Evolutionary conservation across 1,284 basidiomycete genomes (phyloP).

Genomic region (Melanopsichium pennsylvanicum): DNA sequence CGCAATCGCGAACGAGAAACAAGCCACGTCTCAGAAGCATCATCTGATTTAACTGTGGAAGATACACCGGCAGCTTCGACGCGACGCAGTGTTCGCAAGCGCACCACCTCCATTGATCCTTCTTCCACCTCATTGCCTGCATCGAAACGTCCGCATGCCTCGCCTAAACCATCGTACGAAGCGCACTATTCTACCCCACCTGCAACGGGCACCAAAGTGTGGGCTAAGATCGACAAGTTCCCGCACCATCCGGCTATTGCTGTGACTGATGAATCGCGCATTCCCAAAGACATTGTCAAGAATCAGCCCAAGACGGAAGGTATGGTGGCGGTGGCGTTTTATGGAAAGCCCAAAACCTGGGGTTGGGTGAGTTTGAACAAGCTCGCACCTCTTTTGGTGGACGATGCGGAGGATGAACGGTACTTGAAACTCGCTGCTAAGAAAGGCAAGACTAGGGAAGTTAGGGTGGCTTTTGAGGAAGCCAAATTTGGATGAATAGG

Average conservation of each 20-base stretch:
- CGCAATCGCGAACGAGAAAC: constrained; percentile 10
- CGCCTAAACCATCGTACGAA: neutral
- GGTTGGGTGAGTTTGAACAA: constrained; percentile 15
- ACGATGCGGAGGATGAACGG: constrained; percentile 15
- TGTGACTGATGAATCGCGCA: constrained; percentile 4
- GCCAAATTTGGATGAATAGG: constrained; percentile 4
- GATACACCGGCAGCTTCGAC: neutral
- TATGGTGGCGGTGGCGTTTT: constrained; percentile 24
- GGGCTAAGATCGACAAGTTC: constrained; percentile 38
- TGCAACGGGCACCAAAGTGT: constrained; percentile 26
- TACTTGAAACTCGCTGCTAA: constrained; percentile 18
- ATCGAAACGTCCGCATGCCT: constrained; percentile 4
- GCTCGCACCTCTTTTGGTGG: constrained; percentile 3
- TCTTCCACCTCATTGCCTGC: constrained; percentile 9
- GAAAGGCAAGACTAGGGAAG: constrained; percentile 14
- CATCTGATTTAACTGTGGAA: neutral
- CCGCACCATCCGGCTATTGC: constrained; percentile 27
- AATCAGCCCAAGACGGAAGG: neutral
- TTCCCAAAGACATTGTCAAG: neutral
- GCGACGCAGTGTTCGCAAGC: constrained; percentile 20
- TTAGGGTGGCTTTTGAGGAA: constrained; percentile 27
- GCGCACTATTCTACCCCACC: constrained; percentile 1
- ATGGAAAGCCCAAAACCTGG: constrained; percentile 19
- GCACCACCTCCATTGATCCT: constrained; percentile 3
- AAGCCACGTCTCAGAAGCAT: constrained; percentile 1